Base-by-base conservation (phyloP, 2,329 filamentous ascomycete genomes). In the Hypoxylon sp. region DNA sequence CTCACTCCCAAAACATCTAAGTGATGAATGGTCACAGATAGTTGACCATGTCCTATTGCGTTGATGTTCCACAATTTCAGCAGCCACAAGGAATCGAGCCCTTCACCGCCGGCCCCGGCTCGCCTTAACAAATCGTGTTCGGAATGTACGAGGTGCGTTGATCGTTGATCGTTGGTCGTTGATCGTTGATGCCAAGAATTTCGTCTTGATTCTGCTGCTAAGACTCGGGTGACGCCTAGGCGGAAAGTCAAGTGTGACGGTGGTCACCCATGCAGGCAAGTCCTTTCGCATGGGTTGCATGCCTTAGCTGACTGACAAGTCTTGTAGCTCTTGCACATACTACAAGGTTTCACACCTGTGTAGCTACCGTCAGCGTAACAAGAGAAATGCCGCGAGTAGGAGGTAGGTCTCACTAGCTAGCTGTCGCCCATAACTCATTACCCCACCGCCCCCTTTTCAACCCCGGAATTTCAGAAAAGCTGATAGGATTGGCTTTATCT, bases 51-150 rank as follows among this genome's bases (percentile, higher is more conserved):
- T 65, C 43, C 61, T 47, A 54, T 56, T 50, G 61, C 61, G 61
- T 67, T 64, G 41, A 67, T 67, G 64, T 67, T 67, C 64, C 64
- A 67, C 58, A 67, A 61, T 67, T 67, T 67, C 61, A 65, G 19
- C 48, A 65, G 54, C 58, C 58, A 62, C 50, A 60, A 49, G 58
- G 65, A 54, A 62, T 59, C 61, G 47, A 65, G 57, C 61, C 58
- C 64, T 24, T 67, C 64, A 50, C 61, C 64, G 7, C 54, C 64
- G 53, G 58, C 64, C 44, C 64, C 64, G 15, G 51, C 61, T 51
- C 64, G 64, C 39, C 64, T 67, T 54, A 67, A 67, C 56, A 67
- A 67, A 28, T 67, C 64, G 47, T 67, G 64, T 30, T 67, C 64
- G 3, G 64, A 67, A 57, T 67, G 64, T 37, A 67, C 64, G 30